These are phyloP conservation scores for Penicillium corylophilum DNA, from an alignment of 2,329 filamentous ascomycete species.

Conservation along the genomic window DNA sequence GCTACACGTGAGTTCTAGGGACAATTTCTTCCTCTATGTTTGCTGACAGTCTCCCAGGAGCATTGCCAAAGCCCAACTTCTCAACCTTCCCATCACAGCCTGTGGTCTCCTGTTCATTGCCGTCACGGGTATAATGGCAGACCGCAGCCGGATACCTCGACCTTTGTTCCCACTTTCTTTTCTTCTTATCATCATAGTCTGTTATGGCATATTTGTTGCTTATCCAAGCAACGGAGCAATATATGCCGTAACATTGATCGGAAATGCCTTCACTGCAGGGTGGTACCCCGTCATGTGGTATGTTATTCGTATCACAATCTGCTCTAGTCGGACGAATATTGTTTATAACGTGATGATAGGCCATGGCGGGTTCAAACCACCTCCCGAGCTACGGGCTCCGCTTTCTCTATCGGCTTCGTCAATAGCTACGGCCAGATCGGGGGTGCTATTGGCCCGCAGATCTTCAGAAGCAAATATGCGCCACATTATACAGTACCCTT, in stretches of 20 bases:
- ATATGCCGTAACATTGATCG: conserved; percentile 50
- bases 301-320: not conserved
- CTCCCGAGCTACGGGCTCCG: conserved; percentile 48
- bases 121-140: conserved; percentile 44
- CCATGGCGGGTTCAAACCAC: conserved; percentile 54
- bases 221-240: conserved; percentile 50
- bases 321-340: not conserved
- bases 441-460: conserved; percentile 49
- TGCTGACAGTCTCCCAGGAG: conserved; percentile 27
- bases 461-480: conserved; percentile 48
- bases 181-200: conserved; percentile 45
- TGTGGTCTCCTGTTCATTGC: conserved; percentile 46
- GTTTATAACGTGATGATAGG: conserved; percentile 17
- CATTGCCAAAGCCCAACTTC: conserved; percentile 50
- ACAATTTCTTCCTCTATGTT: too few species aligned
- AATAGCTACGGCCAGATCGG: conserved; percentile 54
- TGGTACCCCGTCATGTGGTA: conserved; percentile 53
- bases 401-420: conserved; percentile 53
- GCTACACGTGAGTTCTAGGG: conserved; percentile 41
- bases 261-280: conserved; percentile 42
- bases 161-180: conserved; percentile 48
- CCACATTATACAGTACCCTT: conserved; percentile 49
- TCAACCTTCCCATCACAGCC: conserved; percentile 51
- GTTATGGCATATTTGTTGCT: conserved; percentile 48
- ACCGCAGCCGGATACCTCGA: conserved; percentile 44